Evolutionary conservation across 192 early-diverging fungal genomes (phyloP).

Genomic region (Paraglomus occultum): DNA sequence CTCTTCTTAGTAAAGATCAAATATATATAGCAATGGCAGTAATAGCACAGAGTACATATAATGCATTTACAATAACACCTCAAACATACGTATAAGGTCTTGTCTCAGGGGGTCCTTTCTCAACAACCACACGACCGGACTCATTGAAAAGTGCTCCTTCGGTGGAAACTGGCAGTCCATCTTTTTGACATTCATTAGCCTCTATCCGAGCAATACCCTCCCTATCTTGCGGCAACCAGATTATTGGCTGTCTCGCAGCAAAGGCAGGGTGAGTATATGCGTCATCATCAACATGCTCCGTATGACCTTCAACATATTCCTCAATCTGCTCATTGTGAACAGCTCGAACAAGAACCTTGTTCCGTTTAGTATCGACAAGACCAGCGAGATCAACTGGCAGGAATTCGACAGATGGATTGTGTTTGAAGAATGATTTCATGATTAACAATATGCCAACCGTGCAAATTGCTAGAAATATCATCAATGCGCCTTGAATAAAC

Average conservation of each 20-base stretch:
- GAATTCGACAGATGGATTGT: conserved; percentile 25
- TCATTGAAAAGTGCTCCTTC: conserved; percentile 12
- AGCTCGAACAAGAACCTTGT: background rate
- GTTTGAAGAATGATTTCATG: background rate
- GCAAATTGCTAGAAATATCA: background rate
- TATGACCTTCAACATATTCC: background rate
- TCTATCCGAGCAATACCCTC: conserved; percentile 31
- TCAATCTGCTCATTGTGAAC: background rate
- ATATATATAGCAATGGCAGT: no score
- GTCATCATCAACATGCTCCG: conserved; percentile 17
- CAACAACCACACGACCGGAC: background rate
- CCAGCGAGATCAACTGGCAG: conserved; percentile 21
- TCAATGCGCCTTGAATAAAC: conserved; percentile 32
- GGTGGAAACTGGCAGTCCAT: conserved; percentile 25
- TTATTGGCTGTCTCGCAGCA: conserved; percentile 23
- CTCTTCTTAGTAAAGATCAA: no score
- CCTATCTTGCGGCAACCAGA: conserved; percentile 44
- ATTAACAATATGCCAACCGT: background rate
- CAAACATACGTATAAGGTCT: background rate
- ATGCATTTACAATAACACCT: no score
- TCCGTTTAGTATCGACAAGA: conserved; percentile 1
- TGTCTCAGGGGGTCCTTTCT: background rate
- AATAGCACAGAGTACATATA: no score
- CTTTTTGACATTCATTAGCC: conserved; percentile 18
- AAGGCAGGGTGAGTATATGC: conserved; percentile 38